Base-by-base conservation (phyloP, 1,139 yeast species). In the Zygosaccharomyces pseudobailii region DNA sequence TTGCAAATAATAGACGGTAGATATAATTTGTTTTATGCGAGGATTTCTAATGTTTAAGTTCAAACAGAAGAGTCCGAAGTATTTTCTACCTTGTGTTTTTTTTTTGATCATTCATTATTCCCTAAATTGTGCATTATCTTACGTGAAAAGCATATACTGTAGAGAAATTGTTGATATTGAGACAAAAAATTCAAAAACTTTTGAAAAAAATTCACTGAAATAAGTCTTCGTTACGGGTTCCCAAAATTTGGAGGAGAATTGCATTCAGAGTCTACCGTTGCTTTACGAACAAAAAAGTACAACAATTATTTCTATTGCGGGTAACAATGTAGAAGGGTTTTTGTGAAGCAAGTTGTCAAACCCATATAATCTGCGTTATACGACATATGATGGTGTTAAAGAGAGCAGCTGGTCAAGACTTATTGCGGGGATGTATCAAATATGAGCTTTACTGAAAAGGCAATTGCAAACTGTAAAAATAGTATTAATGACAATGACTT, bases 231-330 rank as follows among this genome's bases (percentile, higher is more conserved):
- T 17, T 21, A 10, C 13, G 30, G 17, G 40, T 22, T 36, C 28
- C 40, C 24, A 19, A 21, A 36, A 30, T 19, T 36, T 36, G 40
- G 40, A n/a, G 28, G 28, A 36, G 30, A 36, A 36, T 36, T 36
- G 40, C 31, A 19, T 36, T 21, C 27, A 36, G 31, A 36, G 30
- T 36, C 8, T 22, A 36, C 20, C 20, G 20, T n/a, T 36, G 9
- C n/a, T 36, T 23, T 22, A 19, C 10, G 40, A 19, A 23, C 30
- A 23, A 19, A 6, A 23, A 23, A 36, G 17, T 36, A 36, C 13
- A 7, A 27, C 23, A n/a, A 19, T 36, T 23, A n/a, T 36, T 23
- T 36, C 17, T 36, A 36, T 20, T 9, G 40, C 23, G 40, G 28
- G 40, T 28, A 36, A 13, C 40, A 36, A 10, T 36, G 40, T 25